phyloP scores from a whole-genome alignment of 2,329 filamentous ascomycete species.

The Botryotinia convoluta region DNA sequence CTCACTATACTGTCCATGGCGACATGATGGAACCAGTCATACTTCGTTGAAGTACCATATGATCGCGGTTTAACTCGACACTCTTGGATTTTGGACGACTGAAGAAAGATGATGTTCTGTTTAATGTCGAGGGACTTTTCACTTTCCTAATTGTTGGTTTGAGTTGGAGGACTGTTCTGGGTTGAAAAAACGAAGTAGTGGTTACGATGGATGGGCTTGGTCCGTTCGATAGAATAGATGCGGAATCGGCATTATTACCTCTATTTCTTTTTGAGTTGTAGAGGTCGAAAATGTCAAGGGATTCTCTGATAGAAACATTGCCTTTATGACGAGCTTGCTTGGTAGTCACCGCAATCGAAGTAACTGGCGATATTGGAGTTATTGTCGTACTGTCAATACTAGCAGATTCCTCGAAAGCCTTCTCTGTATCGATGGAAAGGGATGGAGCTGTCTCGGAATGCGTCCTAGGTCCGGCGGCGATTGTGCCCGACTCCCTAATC shows the following conservation, averaged over 20 bases:
- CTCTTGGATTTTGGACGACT: neutral
- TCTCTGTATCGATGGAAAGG: neutral
- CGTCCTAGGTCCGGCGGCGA: neutral
- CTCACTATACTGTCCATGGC: neutral
- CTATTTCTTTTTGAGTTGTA: neutral
- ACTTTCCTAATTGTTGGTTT: neutral
- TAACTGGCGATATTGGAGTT: neutral
- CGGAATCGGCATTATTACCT: no score
- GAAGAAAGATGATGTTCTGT: neutral
- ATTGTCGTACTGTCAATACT: neutral
- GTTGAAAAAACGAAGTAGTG: neutral
- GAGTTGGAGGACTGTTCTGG: neutral
- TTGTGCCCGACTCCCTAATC: neutral
- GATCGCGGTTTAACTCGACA: neutral
- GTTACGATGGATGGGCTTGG: neutral
- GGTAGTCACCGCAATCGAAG: neutral
- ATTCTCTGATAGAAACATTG: neutral
- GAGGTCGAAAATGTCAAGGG: neutral
- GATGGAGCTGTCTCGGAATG: no score
- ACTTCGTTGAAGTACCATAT: neutral
- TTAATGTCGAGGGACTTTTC: neutral
- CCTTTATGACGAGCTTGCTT: neutral
- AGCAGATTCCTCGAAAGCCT: no score
- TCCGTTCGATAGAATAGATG: neutral
- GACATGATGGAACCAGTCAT: neutral